A percentile compares a stretch with the other conserved stretches of the same genome.
These are phyloP conservation scores for Pyrenophora seminiperda DNA, from an alignment of 2,329 filamentous ascomycete genomes.

Conservation along the genomic window DNA sequence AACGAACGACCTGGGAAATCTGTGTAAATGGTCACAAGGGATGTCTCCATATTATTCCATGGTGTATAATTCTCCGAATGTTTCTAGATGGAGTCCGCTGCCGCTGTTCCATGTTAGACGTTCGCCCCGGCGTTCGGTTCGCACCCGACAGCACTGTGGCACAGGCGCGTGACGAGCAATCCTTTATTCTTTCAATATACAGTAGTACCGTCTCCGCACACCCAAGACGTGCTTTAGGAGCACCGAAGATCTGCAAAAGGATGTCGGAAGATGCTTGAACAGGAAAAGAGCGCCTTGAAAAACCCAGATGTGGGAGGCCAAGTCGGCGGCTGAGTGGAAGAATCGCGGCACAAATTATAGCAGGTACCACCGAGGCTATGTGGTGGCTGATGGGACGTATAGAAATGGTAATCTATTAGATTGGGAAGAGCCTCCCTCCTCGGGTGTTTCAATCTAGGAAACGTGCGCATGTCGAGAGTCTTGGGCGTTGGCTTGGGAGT, in stretches of 20 bases:
- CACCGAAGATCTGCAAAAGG: background rate
- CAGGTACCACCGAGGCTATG: slow-evolving; percentile 18
- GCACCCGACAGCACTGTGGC: slow-evolving; percentile 13
- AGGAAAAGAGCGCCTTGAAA: slow-evolving; percentile 6
- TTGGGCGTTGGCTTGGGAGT: background rate
- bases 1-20: slow-evolving; percentile 25
- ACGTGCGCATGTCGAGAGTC: slow-evolving; percentile 23
- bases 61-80: slow-evolving; percentile 7
- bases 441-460: slow-evolving; percentile 32
- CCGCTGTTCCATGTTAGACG: background rate
- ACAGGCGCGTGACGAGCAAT: slow-evolving; percentile 18
- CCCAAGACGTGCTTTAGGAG: slow-evolving; percentile 23
- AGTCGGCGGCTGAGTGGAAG: slow-evolving; percentile 40
- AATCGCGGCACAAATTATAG: slow-evolving; percentile 31
- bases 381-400: slow-evolving; percentile 15
- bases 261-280: slow-evolving; percentile 6
- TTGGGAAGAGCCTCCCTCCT: slow-evolving; percentile 30
- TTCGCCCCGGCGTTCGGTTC: background rate
- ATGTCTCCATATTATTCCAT: slow-evolving; percentile 33
- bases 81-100: slow-evolving; percentile 37
- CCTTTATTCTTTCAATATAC: slow-evolving; percentile 27
- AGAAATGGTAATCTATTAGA: slow-evolving; percentile 41
- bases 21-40: slow-evolving; percentile 10
- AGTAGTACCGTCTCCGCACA: background rate
- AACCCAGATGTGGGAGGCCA: slow-evolving; percentile 8